These are phyloP conservation scores for Penicillium waksmanii DNA, from an alignment of 495 filamentous ascomycete species.

Conservation along the genomic window DNA sequence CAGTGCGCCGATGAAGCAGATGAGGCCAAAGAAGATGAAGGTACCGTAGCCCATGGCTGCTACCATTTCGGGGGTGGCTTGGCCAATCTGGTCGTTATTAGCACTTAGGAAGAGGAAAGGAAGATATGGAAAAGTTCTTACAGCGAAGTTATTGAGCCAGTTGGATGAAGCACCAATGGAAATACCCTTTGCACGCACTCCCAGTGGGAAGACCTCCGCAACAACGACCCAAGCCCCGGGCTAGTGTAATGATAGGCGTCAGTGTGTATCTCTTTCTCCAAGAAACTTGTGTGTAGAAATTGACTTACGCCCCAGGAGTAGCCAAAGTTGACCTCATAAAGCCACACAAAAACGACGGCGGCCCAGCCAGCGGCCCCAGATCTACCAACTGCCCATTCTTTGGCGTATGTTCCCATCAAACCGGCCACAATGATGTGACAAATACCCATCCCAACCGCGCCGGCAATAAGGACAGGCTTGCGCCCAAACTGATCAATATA, in stretches of 20 bases:
- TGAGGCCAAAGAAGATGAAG: conserved; percentile 67
- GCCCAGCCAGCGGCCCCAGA: background rate
- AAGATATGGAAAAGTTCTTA: background rate
- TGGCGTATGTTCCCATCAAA: background rate
- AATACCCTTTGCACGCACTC: conserved; percentile 25
- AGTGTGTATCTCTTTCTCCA: background rate
- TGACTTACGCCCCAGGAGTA: background rate
- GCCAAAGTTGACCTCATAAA: background rate
- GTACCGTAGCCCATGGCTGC: conserved; percentile 39
- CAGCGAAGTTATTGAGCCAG: conserved; percentile 20
- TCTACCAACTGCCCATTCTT: background rate
- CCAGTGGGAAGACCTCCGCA: conserved; percentile 46
- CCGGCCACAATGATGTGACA: background rate
- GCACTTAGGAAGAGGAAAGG: too few relatives aligned
- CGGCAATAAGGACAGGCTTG: background rate
- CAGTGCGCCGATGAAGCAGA: conserved; percentile 59
- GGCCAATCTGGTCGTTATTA: conserved; percentile 12
- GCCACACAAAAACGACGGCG: background rate
- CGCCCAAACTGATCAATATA: background rate
- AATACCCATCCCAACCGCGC: background rate
- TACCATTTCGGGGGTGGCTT: conserved; percentile 17
- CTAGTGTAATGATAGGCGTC: background rate
- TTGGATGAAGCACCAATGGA: conserved; percentile 23
- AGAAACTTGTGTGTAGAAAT: background rate
- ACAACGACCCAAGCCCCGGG: conserved; percentile 43